Base-by-base conservation (phyloP, 1,284 basidiomycete genomes). In the Kalmanozyma brasiliensis region DNA sequence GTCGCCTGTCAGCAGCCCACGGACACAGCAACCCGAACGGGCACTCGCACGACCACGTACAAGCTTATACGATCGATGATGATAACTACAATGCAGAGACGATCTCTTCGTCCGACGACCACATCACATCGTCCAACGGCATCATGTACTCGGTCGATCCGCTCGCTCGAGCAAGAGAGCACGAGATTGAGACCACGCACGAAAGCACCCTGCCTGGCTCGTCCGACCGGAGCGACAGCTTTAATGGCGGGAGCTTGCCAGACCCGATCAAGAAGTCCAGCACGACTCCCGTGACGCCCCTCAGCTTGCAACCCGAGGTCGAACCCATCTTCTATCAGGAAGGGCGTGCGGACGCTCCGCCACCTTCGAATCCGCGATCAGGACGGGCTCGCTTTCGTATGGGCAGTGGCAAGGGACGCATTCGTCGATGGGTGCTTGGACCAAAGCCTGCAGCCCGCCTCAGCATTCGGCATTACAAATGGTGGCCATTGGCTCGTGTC, bases 401-500 rank as follows among this genome's bases (percentile, higher is more conserved):
- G 10, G 20, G 35, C 2, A 16, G 14, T 44, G 33, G 19, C 10
- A 20, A 8, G 14, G 41, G 35, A 4, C 41, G 46, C 19, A 30
- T 37, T 29, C 36, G 47, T 26, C 30, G n/a, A 3, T 76, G 66
- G 64, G 11, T 70, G 4, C 19, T 46, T 1, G 76, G 78, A 19
- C 78, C 78, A 0, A 40, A 41, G 9, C 53, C 56, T 3, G 46
- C 71, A 1, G 46, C 48, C 2, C 41, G 37, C 14, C 49, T 71
- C 26, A 44, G 32, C 32, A 65, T 80, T 11, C 51, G 60, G n/a
- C 77, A 79, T 23, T 78, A 71, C 32, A 56, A 52, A 0, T 81
- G 79, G 79, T 81, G 78, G 79, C 78, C 79, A 3, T 42, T 78
- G 8, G 60, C 30, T 1, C 24, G 40, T 1, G n/a, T 78, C 10